These are phyloP conservation scores for Penicillium decumbens DNA, from an alignment of 2,329 filamentous ascomycete genomes.

Conservation along the genomic window DNA sequence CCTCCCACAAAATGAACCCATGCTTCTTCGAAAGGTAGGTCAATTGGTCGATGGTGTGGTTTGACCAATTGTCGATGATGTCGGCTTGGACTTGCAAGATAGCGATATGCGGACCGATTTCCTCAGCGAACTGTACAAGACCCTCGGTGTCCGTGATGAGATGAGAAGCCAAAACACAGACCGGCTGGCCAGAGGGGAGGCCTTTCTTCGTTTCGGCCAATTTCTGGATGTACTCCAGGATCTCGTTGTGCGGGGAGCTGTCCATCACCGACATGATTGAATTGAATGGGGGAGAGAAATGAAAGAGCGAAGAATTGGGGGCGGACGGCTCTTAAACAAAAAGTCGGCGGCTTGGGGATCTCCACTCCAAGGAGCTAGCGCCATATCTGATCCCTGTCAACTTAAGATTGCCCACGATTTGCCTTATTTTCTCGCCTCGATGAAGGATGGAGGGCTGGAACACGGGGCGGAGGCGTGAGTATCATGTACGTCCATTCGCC, in stretches of 20 bases:
- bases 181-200: slow-evolving; percentile 37
- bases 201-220: slow-evolving; percentile 32
- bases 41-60: slow-evolving; percentile 48
- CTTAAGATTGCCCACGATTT: slow-evolving; percentile 4
- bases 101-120: slow-evolving; percentile 58
- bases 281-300: neutral
- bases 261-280: slow-evolving; percentile 20
- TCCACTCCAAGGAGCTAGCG: slow-evolving; percentile 16
- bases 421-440: slow-evolving; percentile 1
- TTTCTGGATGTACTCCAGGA: slow-evolving; percentile 36
- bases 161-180: slow-evolving; percentile 50
- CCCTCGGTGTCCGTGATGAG: slow-evolving; percentile 54
- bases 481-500: neutral
- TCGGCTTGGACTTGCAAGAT: slow-evolving; percentile 59
- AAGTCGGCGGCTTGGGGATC: slow-evolving; percentile 13
- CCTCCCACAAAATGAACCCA: slow-evolving; percentile 41
- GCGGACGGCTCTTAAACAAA: slow-evolving; percentile 2
- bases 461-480: neutral
- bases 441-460: neutral
- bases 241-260: slow-evolving; percentile 29
- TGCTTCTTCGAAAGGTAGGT: slow-evolving; percentile 33
- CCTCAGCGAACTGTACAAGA: slow-evolving; percentile 53
- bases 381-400: slow-evolving; percentile 15
- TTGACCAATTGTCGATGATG: slow-evolving; percentile 58
- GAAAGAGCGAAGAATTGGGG: neutral